Base-by-base conservation (phyloP, 2,329 filamentous ascomycete species). In the Shiraia sp. region DNA sequence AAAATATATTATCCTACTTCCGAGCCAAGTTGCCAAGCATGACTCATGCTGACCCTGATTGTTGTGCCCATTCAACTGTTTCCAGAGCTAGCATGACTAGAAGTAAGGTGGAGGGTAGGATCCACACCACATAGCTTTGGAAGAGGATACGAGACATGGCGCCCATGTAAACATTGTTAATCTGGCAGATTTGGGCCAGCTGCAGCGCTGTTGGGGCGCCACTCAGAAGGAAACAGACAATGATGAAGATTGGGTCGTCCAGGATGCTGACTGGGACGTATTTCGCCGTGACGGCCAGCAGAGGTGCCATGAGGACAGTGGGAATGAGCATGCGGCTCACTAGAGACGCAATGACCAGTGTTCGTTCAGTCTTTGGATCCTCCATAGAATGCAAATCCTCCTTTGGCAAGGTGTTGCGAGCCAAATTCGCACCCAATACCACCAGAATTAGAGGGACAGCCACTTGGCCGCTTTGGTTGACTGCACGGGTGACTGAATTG, bases 71-170 rank as follows among this genome's bases (percentile, higher is more conserved):
- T 64, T 95, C 88, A 4, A 97, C 85, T 2, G 93, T 90, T 69
- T 97, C 90, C 35, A 99, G 77, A 14, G 92, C 93, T 63, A 88
- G 81, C 81, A 97, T 87, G 40, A 99, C 93, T 30, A 97, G 79
- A 25, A 95, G 65, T 29, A 99, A 79, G 1, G 93, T 99, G 27
- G 90, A 96, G 2, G 93, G 93, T 36, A 99, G 79, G 56, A 99
- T 97, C 89, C 90, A 96, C 51, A 96, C 85, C 45, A 99, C 90
- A 65, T 95, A 95, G 73, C 92, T 96, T 75, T 96, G 92, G 76
- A 97, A 96, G 36, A 97, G 74, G 42, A 99, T 79, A 68, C 83
- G 88, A 49, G 88, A 88, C 91, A 99, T 97, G 34, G 93, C 90
- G 13, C 86, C 83, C 76, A 97, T 92, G 69, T 90, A 99, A 8